These are phyloP conservation scores for Diaporthe sp. DNA, from an alignment of 2,329 filamentous ascomycete genomes.

Conservation along the genomic window DNA sequence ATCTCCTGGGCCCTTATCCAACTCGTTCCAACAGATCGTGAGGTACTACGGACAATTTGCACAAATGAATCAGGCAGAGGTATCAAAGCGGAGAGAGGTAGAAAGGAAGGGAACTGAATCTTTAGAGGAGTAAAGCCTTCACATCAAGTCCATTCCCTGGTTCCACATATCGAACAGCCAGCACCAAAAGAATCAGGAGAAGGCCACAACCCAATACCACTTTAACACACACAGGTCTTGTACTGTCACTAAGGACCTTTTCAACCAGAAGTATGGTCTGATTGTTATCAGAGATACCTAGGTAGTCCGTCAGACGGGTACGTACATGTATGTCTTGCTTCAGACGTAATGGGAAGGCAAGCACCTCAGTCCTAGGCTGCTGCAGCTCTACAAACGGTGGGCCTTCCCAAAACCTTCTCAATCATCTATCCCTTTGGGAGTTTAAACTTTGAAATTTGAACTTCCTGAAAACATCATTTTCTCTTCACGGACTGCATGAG, in stretches of 20 bases:
- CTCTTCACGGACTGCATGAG: not conserved
- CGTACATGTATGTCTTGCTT: not conserved
- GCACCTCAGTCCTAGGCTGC: not conserved
- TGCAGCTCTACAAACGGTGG: not conserved
- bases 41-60: not conserved
- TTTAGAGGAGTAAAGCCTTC: not conserved
- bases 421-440: not conserved
- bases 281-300: not conserved
- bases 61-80: too few relatives aligned
- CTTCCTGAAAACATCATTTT: not conserved
- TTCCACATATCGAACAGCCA: not conserved
- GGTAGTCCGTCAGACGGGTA: not conserved
- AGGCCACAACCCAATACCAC: not conserved
- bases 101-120: too few relatives aligned
- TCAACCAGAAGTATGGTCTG: not conserved
- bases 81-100: too few relatives aligned
- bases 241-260: too few relatives aligned
- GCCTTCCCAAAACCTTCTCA: constrained; percentile 1
- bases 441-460: too few relatives aligned
- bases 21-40: too few relatives aligned
- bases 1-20: not conserved
- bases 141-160: too few relatives aligned
- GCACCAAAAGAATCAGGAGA: not conserved
- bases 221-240: not conserved
- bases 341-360: not conserved